Evolutionary conservation across 2,329 filamentous ascomycete species (phyloP).

Genomic region (Xylariaceae sp.): DNA sequence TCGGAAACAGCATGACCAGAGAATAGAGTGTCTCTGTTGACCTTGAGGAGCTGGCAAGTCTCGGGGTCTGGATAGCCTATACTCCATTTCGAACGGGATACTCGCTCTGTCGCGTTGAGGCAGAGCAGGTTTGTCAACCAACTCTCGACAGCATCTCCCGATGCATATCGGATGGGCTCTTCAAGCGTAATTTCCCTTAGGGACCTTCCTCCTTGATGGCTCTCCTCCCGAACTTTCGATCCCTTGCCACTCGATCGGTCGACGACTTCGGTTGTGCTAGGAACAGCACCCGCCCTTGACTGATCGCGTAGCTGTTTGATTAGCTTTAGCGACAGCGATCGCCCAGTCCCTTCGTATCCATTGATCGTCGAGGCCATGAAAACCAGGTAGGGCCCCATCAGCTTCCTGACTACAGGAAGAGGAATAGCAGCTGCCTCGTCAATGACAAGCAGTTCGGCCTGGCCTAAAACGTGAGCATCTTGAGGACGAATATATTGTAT

Average conservation of each 20-base stretch:
- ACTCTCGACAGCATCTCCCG: conserved; percentile 86
- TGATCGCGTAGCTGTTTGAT: conserved; percentile 97
- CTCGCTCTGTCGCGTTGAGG: conserved; percentile 69
- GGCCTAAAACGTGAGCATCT: conserved; percentile 89
- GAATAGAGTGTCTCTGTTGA: conserved; percentile 96
- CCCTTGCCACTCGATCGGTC: conserved; percentile 76
- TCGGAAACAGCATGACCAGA: conserved; percentile 97
- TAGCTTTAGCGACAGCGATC: conserved; percentile 90
- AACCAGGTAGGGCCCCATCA: conserved; percentile 94
- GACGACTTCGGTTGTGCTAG: conserved; percentile 57
- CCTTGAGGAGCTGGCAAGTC: conserved; percentile 85
- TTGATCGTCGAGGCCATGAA: conserved; percentile 99
- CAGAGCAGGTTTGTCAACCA: conserved; percentile 95
- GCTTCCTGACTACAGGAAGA: conserved; percentile 82
- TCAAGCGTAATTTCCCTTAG: conserved; percentile 87
- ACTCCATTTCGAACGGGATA: conserved; percentile 70
- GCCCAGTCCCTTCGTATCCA: conserved; percentile 94
- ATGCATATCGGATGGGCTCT: conserved; percentile 91
- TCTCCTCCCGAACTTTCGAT: conserved; percentile 57
- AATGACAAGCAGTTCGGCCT: conserved; percentile 92
- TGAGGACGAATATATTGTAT: conserved; percentile 98
- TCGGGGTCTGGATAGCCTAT: conserved; percentile 86
- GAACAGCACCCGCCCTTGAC: conserved; percentile 61
- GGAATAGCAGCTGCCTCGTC: conserved; percentile 98
- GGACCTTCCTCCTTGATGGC: conserved; percentile 64